Evolutionary conservation across 805 yeast species (phyloP).

Genomic region (Cyberlindnera japonica): DNA sequence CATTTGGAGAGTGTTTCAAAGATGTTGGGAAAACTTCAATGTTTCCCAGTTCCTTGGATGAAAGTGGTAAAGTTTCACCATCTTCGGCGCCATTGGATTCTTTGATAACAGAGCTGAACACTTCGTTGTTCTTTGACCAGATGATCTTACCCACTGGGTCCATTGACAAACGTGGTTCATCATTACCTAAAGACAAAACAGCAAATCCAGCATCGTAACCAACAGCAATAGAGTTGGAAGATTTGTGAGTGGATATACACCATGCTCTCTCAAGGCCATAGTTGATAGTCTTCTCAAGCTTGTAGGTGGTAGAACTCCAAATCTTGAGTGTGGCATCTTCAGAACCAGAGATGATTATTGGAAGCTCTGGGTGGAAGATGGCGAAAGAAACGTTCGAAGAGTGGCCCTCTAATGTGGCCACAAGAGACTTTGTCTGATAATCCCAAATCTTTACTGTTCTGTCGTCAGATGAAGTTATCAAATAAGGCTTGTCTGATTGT

Average conservation of each 20-base stretch:
- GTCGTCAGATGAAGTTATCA: slow-evolving; percentile 90
- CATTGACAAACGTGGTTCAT: slow-evolving; percentile 90
- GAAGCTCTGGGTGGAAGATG: slow-evolving; percentile 95
- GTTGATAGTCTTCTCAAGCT: slow-evolving; percentile 86
- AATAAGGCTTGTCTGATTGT: slow-evolving; percentile 93
- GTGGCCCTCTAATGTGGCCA: slow-evolving; percentile 93
- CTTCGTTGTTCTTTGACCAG: slow-evolving; percentile 84
- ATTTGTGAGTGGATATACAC: slow-evolving; percentile 79
- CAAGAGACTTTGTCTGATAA: slow-evolving; percentile 93
- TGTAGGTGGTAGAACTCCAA: slow-evolving; percentile 94
- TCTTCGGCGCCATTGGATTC: slow-evolving; percentile 65
- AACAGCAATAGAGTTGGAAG: slow-evolving; percentile 74
- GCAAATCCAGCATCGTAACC: slow-evolving; percentile 95
- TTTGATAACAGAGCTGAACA: slow-evolving; percentile 77
- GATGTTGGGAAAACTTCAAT: slow-evolving; percentile 90
- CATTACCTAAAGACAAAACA: slow-evolving; percentile 86
- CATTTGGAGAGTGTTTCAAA: slow-evolving; percentile 91
- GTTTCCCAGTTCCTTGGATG: slow-evolving; percentile 88
- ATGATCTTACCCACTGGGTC: slow-evolving; percentile 89
- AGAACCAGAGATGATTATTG: slow-evolving; percentile 90
- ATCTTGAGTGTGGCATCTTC: slow-evolving; percentile 93
- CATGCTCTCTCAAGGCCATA: slow-evolving; percentile 94
- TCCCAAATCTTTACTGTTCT: slow-evolving; percentile 89
- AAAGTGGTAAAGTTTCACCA: slow-evolving; percentile 74
- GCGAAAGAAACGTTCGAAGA: slow-evolving; percentile 94